phyloP scores from a whole-genome alignment of 805 yeast species.

The Hanseniaspora mollemarum region DNA sequence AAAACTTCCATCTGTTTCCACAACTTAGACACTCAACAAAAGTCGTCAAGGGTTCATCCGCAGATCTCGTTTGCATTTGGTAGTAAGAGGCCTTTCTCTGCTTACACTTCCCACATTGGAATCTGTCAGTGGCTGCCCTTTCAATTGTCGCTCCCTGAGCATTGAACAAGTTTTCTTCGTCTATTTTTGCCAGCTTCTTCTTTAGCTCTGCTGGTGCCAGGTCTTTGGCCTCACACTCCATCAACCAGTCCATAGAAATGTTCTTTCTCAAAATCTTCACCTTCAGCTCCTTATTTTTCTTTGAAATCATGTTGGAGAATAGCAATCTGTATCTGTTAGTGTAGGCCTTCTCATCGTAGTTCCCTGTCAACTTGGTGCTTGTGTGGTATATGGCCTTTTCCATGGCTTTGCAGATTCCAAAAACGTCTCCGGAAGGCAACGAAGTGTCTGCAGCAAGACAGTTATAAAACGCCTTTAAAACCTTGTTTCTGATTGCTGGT shows the following conservation, averaged over 20 bases:
- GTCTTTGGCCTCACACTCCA: conserved; percentile 81
- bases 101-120: conserved; percentile 95
- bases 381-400: conserved; percentile 46
- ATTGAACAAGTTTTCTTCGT: conserved; percentile 80
- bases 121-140: conserved; percentile 91
- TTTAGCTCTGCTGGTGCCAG: conserved; percentile 88
- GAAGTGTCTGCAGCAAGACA: conserved; percentile 75
- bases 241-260: conserved; percentile 52
- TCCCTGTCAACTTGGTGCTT: conserved; percentile 28
- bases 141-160: conserved; percentile 97
- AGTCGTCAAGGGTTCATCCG: conserved; percentile 97
- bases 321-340: conserved; percentile 76
- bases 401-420: conserved; percentile 54
- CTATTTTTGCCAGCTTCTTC: conserved; percentile 72
- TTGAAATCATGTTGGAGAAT: conserved; percentile 77
- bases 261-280: conserved; percentile 55
- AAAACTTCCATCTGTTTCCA: conserved; percentile 97
- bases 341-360: conserved; percentile 46
- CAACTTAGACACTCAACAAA: conserved; percentile 96
- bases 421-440: conserved; percentile 48
- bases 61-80: conserved; percentile 96
- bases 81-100: conserved; percentile 93
- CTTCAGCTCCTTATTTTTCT: conserved; percentile 78
- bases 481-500: conserved; percentile 49
- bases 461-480: conserved; percentile 72